Base-by-base conservation (phyloP, 495 filamentous ascomycete genomes). In the Hypoxylon fragiforme region DNA sequence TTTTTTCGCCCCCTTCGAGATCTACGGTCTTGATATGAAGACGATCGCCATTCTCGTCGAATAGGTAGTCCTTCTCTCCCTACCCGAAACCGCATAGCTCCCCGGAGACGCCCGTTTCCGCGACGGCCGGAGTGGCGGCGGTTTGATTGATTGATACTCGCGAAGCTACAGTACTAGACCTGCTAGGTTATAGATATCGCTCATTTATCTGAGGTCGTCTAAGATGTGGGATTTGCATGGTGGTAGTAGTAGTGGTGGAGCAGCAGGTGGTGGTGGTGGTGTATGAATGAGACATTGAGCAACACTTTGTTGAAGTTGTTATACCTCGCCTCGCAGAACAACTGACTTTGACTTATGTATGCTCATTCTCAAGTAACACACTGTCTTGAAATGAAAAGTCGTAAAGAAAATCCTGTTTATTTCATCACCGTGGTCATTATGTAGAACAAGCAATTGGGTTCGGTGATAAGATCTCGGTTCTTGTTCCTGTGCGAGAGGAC, bases 11-110 rank as follows among this genome's bases (percentile, higher is more conserved):
- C 46, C 57, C 45, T 43, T 56, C 31, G n/a, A n/a, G n/a, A n/a
- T n/a, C n/a, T 32, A 35, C 47, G 8, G 57, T 38, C 52, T 56
- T 15, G 48, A 57, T 62, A 30, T 38, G 47, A 57, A 49, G 52
- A 31, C 11, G 52, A 57, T 57, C 58, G 48, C 30, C 52, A 18
- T 53, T 16, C 13, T 48, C 15, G 47, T 40, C 38, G 21, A 40
- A 45, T 14, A 34, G 39, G n/a, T n/a, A n/a, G n/a, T n/a, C n/a
- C n/a, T n/a, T 38, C 20, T 48, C 24, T 50, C 30, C 19, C 45
- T 51, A 54, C 46, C 52, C 37, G 53, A 46, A 47, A 13, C 37
- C 43, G 32, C 42, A 43, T 55, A 41, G 55, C 19, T 46, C 50
- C 19, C 58, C 58, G 52, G 49, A 36, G 44, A 42, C 39, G 52